Base-by-base conservation (phyloP, 192 early-diverging fungal species). In the Umbelopsis ramanniana region DNA sequence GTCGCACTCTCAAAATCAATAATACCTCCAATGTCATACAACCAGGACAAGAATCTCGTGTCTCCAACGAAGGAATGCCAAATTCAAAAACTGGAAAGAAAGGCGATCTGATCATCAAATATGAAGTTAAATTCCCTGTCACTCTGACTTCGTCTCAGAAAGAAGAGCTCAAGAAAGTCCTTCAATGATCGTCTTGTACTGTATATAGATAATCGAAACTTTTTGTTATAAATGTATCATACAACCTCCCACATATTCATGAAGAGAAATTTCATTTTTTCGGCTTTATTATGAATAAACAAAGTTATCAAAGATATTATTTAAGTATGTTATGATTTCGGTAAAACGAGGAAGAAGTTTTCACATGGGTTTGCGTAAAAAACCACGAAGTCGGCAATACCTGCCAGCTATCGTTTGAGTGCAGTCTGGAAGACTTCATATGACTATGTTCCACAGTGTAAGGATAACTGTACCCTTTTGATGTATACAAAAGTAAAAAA, bases 51-150 rank as follows among this genome's bases (percentile, higher is more conserved):
- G 87, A 91, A 75, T 93, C 91, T 37, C 81, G 85, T 33, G 80
- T 98, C 69, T 48, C 77, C 8, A 89, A 89, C 54, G 92, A 97
- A 72, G 97, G 97, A 19, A 99, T 99, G 96, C 97, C 96, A 8
- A 93, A 92, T 69, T 92, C 93, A 67, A 97, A 95, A 79, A 84
- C 85, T 29, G 93, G 91, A 19, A 85, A 79, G 72, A 94, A 92
- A 69, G 97, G 97, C n/a, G 92, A 97, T 71, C 84, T 99, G 68
- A 70, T 96, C 33, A 91, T 97, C 29, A 86, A 85, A 37, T 89
- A 93, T 70, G 86, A 89, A 14, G 89, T 98, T 66, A 84, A 88
- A 54, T 96, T 96, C 79, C 97, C 97, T 11, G 72, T 83, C 2
- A 74, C 77, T 19, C 84, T 96, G 22, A 85, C 90, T 0, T 77